Base-by-base conservation (phyloP, 768 basidiomycete genomes). In the Mycena galopus region DNA sequence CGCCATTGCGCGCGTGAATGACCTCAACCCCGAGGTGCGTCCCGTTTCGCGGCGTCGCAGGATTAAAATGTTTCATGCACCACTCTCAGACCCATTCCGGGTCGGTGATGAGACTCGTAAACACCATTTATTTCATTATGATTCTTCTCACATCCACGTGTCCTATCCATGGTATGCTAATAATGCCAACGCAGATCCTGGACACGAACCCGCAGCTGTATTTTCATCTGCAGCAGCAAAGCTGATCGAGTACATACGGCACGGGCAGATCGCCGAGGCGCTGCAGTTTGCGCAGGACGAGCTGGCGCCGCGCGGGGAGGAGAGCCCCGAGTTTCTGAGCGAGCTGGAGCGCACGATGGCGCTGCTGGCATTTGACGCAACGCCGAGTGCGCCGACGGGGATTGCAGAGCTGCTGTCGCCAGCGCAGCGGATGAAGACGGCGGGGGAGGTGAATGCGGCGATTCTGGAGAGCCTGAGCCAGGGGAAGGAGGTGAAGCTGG, bases 11-110 rank as follows among this genome's bases (percentile, higher is more conserved):
- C 87, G 93, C 50, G 95, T 98, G 44, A 98, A 99, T 77, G 97
- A 99, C 81, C 82, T 99, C 76, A 96, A 99, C 81, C 95, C 96
- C 32, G 97, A 98, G 92, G 98, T 99, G 84, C 85, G 95, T 82
- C 35, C 77, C 39, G 17, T 51, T 72, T 66, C 67, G 66, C 50
- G 76, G 79, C 62, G 74, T 79, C 81, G 85, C 82, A 94, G 86
- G 96, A 97, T 97, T 96, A 93, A 85, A 95, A 77, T 78, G 81
- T 90, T 93, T 94, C 95, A 98, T 98, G 97, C 96, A 98, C 97
- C 96, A 97, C 96, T 92, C 96, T 90, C 87, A 98, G 91, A 85
- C 91, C 87, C 81, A 37, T 37, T n/a, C 19, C 67, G 81, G 85
- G 90, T 90, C 93, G 87, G 85, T 96, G 96, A 94, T 92, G 96